Base-by-base conservation (phyloP, 2,329 filamentous ascomycete genomes). In the Epichloe brachyelytri region DNA sequence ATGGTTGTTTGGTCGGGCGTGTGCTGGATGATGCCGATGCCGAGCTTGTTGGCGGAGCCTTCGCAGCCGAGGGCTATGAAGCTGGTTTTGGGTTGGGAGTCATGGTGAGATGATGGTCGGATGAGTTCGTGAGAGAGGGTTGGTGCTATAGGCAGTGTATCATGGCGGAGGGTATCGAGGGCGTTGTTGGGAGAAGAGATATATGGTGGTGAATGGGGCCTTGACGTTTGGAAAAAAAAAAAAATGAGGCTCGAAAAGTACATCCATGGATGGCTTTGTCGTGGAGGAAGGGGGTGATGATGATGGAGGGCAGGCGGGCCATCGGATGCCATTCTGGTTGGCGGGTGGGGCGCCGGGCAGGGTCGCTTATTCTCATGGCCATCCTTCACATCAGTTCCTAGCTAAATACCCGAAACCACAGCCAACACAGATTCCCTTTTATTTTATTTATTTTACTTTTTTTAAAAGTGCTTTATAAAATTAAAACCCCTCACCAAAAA, bases 1-100 rank as follows among this genome's bases (percentile, higher is more conserved):
- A 98, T 83, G 38, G 75, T 72, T 53, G 76, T 71, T 53, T 71
- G 68, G 53, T 62, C 69, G 65, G 60, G 69, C 51, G 82, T 76
- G 72, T 97, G 93, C 22, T 82, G 79, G 66, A 98, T 95, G 53
- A 98, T 75, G 62, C 93, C 93, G 53, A 97, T 85, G 58, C 91
- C 93, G 49, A 98, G 82, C 71, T 98, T 98, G 76, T 98, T 98
- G 69, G 93, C 93, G 52, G 88, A 95, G 67, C 93, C 91, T 74
- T 98, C 93, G 65, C 75, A 78, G 57, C 78, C 78, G 56, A 82
- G 69, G 59, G 78, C 75, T 56, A 80, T 73, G 62, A 75, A 75
- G 52, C 71, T 59, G n/a, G 44, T 30, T 22, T 46, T 5, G 43
- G 3, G 3, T 37, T 48, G 44, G n/a, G 17, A 26, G 39, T 14